Evolutionary conservation across 345 rosid genomes (phyloP), one percentile per base, ranked within the genome.

Genomic region (Boechera stricta): DNA sequence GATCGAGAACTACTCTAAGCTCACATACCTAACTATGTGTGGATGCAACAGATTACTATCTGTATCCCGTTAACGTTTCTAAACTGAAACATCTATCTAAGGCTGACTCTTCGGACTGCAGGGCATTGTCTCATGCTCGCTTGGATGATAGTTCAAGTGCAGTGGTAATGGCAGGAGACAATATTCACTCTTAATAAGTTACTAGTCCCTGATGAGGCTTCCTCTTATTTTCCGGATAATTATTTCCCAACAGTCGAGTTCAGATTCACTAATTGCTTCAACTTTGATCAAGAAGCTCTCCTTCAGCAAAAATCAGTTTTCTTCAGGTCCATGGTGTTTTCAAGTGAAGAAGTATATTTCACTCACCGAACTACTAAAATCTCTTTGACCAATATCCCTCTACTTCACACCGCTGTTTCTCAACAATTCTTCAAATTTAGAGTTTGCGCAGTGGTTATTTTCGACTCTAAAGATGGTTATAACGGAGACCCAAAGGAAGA

Each of bases 401-500:
- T 52, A 10, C 13, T 18, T 21, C 26, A 1, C 26, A 2, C 54
- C 10, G 11, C 24, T 21, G 24, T 21, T 21, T 49, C 54, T 21
- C 54, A 49, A 49, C 24, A 3, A 18, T 21, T 49, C 28, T 49
- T 49, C 11, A 49, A 0, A 8, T 18, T 49, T 3, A 49, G 28
- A 10, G 54, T 4, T 49, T 49, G 54, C 28, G 10, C 28, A 1
- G 53, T 52, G 15, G 5, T 21, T 21, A 21, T 42, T 12, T 42
- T 12, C 15, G 12, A 11, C 15, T 42, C 47, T 39, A 10, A 9
- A 39, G 13, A 39, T 39, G 44, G 44, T 39, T 39, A 10, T 10
- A 39, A 39, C 10, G 44, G 11, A 84, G 78, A 15, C 79, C 77
- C 10, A 80, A 15, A 5, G 82, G 87, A 51, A 80, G 35, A 0